These are phyloP conservation scores for Aspergillus texensis DNA, from an alignment of 2,329 filamentous ascomycete genomes.

Conservation along the genomic window DNA sequence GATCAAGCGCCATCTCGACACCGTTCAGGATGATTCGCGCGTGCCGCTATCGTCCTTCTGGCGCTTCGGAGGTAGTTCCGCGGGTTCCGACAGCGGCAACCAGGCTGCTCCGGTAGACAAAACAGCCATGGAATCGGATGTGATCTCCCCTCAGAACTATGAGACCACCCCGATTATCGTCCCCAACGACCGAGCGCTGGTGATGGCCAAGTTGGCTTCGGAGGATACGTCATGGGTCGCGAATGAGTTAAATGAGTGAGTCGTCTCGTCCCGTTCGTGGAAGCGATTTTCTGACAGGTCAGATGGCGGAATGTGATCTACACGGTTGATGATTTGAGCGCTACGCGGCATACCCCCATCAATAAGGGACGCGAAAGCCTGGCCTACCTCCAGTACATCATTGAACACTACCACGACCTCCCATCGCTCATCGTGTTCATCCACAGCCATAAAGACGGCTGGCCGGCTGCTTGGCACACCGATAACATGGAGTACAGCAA, in stretches of 20 bases:
- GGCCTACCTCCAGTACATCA: conserved; percentile 50
- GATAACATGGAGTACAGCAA: conserved; percentile 59
- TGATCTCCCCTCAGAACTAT: conserved; percentile 19
- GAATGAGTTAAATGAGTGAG: conserved; percentile 47
- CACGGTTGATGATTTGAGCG: conserved; percentile 41
- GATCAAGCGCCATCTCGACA: conserved; percentile 28
- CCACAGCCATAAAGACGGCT: conserved; percentile 56
- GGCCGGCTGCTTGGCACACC: conserved; percentile 57
- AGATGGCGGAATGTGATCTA: conserved; percentile 52
- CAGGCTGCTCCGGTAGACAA: not conserved
- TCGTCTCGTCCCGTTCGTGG: conserved; percentile 5
- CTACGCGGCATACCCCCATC: conserved; percentile 33
- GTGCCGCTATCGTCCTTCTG: conserved; percentile 26
- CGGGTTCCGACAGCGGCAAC: conserved; percentile 9
- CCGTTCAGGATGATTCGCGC: conserved; percentile 20
- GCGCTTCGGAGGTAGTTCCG: conserved; percentile 24
- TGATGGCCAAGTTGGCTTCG: conserved; percentile 46
- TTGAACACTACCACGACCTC: conserved; percentile 51
- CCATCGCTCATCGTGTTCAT: conserved; percentile 58
- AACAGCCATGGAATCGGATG: not conserved
- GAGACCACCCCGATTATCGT: conserved; percentile 34
- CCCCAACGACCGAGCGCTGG: conserved; percentile 44
- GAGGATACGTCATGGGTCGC: conserved; percentile 53
- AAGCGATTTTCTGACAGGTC: not conserved
- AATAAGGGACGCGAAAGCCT: conserved; percentile 51